Base-by-base conservation (phyloP, 1,284 basidiomycete species). In the Fomitopsis betulina region DNA sequence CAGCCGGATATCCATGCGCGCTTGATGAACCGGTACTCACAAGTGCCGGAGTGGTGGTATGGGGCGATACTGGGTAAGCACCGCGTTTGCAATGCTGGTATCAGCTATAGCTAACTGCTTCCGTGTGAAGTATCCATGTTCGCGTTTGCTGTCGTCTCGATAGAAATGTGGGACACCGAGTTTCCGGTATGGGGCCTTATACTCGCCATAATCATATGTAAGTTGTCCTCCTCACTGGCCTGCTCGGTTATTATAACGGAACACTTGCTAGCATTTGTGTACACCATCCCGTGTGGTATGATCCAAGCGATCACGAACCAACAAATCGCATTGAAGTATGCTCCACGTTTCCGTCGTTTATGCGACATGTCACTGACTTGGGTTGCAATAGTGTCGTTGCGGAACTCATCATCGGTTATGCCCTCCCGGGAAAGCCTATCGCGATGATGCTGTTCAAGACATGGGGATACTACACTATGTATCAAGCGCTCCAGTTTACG, bases 111-210 rank as follows among this genome's bases (percentile, higher is more conserved):
- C 21, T 21, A 25, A n/a, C 17, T 2, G 15, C 0, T 30, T 32
- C 21, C 5, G 32, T 12, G 43, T 56, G 35, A 37, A 73, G 82
- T 70, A 50, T 59, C 76, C 52, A 81, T 80, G 63, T 85, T 85
- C 66, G 74, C 79, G 0, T 79, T 93, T 42, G 84, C 84, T 3
- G 82, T 91, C 58, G 68, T 89, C n/a, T 80, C 81, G 49, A 83
- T 93, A 38, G 83, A 88, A 67, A 77, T 86, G 3, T 91, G 84
- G 82, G 76, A 81, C 27, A 85, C 88, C 0, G 78, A 83, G 49
- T 79, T 87, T 72, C 84, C 84, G 1, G 80, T 88, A n/a, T 89
- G 85, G 82, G 80, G 77, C 37, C 72, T 83, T 40, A 63, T 83
- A 5, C 68, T 82, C 13, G 67, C 75, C 5, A 63, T 81, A n/a